A percentile compares a stretch with the other conserved stretches of the same genome.
Evolutionary conservation across 495 filamentous ascomycete genomes (phyloP).

Genomic region (Aspergillus nidulans): DNA sequence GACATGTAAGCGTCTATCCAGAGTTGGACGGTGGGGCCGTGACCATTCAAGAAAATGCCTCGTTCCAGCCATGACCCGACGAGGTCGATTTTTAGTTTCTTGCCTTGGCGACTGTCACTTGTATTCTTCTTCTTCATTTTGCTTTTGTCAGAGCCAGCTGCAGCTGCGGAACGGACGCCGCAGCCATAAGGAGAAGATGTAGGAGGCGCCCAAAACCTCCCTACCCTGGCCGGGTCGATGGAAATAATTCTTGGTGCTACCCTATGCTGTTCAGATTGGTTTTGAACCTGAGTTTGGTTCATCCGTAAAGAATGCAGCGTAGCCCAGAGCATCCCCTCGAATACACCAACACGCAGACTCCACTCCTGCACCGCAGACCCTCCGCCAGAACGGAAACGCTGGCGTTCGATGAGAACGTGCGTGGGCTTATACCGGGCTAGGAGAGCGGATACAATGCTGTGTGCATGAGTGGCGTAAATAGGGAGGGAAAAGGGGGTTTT

Average conservation of each 20-base stretch:
- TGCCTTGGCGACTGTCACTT: conserved; percentile 32
- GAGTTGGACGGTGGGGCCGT: conserved; percentile 19
- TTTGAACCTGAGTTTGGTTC: conserved; percentile 14
- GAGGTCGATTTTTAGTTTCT: conserved; percentile 63
- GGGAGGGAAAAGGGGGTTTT: conserved; percentile 46
- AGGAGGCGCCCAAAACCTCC: conserved; percentile 30
- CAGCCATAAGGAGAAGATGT: neutral
- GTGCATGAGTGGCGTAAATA: conserved; percentile 56
- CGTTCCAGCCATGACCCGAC: conserved; percentile 50
- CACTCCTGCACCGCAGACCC: conserved; percentile 70
- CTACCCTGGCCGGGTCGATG: conserved; percentile 40
- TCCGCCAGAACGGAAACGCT: conserved; percentile 74
- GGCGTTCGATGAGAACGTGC: conserved; percentile 81
- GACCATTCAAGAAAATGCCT: neutral
- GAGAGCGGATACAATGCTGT: conserved; percentile 51
- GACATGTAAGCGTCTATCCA: conserved; percentile 43
- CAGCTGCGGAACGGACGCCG: neutral
- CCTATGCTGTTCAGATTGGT: neutral
- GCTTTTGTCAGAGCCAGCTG: conserved; percentile 3
- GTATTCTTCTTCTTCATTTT: conserved; percentile 23
- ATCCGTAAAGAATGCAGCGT: conserved; percentile 55
- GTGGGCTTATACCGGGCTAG: conserved; percentile 52
- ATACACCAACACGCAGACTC: conserved; percentile 84
- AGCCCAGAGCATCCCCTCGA: conserved; percentile 85
- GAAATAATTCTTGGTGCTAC: conserved; percentile 24